phyloP scores from a whole-genome alignment of 148 eudicot genomes.

The Polygonum aviculare region DNA sequence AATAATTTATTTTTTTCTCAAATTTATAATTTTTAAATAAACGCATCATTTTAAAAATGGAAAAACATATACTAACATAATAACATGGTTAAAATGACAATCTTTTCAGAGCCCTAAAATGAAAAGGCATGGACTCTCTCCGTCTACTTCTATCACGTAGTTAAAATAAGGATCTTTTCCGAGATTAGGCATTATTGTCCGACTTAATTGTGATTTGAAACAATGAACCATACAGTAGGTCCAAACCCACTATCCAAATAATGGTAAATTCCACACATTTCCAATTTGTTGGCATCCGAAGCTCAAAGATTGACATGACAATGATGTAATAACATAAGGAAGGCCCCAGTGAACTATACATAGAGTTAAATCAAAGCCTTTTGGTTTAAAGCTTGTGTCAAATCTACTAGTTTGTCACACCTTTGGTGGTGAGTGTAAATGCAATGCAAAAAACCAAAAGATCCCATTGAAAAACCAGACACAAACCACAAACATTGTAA shows the following conservation, averaged over 20 bases:
- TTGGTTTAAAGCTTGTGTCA: slow-evolving; percentile 5
- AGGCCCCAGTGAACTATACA: background rate
- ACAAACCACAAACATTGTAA: background rate
- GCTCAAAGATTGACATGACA: slow-evolving; percentile 4
- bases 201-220: too few species aligned
- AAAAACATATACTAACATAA: too few species aligned
- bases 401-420: background rate
- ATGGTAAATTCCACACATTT: background rate
- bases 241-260: slow-evolving; percentile 3
- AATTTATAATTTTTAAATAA: too few species aligned
- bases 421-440: background rate
- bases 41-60: too few species aligned
- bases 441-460: background rate
- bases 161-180: too few species aligned
- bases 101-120: too few species aligned
- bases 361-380: background rate
- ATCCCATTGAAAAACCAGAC: background rate
- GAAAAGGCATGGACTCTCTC: too few species aligned
- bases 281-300: background rate
- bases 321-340: background rate
- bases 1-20: too few species aligned
- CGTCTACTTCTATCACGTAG: too few species aligned
- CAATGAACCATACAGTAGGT: background rate
- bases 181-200: too few species aligned
- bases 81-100: too few species aligned